A percentile compares a stretch with the other conserved stretches of the same genome.
phyloP scores from a whole-genome alignment of 306 rosid species.

The Fragaria vesca region DNA sequence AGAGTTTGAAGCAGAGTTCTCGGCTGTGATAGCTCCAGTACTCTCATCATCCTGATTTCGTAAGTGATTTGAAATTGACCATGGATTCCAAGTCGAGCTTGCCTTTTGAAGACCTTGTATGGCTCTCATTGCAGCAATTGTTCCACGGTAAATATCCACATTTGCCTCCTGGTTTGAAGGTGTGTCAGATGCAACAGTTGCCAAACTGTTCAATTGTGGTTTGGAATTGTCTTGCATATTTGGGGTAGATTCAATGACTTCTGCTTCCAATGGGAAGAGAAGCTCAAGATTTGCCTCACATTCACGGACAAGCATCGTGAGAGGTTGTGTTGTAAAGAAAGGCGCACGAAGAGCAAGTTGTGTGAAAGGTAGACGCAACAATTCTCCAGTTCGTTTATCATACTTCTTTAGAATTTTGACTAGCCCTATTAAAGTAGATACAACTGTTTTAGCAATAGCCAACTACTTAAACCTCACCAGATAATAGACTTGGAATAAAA shows the following conservation, averaged over 20 bases:
- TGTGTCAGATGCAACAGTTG: slow-evolving; percentile 29
- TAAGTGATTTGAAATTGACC: slow-evolving; percentile 69
- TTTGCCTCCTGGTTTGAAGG: slow-evolving; percentile 68
- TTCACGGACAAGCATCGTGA: slow-evolving; percentile 73
- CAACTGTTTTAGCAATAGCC: slow-evolving; percentile 19
- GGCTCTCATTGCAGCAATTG: slow-evolving; percentile 91
- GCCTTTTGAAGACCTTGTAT: slow-evolving; percentile 74
- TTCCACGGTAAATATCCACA: slow-evolving; percentile 59
- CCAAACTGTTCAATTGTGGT: slow-evolving; percentile 18
- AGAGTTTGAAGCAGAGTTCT: slow-evolving; percentile 73
- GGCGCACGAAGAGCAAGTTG: slow-evolving; percentile 84
- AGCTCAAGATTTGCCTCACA: slow-evolving; percentile 92
- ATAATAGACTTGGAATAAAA: neutral
- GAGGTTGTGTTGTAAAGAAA: slow-evolving; percentile 76
- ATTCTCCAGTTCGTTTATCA: slow-evolving; percentile 86
- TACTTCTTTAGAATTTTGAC: slow-evolving; percentile 90
- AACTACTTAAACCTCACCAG: slow-evolving; percentile 6
- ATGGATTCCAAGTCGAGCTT: slow-evolving; percentile 81
- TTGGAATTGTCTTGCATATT: slow-evolving; percentile 30
- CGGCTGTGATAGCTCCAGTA: slow-evolving; percentile 74
- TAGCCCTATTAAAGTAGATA: slow-evolving; percentile 57
- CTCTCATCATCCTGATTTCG: slow-evolving; percentile 65
- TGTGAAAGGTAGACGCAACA: slow-evolving; percentile 73
- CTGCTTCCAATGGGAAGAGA: slow-evolving; percentile 86
- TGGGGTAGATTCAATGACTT: slow-evolving; percentile 66